Percentiles rank a stretch among this genome's conserved stretches.
phyloP scores from a whole-genome alignment of 163 green algal species.

The Volvox carteri region DNA sequence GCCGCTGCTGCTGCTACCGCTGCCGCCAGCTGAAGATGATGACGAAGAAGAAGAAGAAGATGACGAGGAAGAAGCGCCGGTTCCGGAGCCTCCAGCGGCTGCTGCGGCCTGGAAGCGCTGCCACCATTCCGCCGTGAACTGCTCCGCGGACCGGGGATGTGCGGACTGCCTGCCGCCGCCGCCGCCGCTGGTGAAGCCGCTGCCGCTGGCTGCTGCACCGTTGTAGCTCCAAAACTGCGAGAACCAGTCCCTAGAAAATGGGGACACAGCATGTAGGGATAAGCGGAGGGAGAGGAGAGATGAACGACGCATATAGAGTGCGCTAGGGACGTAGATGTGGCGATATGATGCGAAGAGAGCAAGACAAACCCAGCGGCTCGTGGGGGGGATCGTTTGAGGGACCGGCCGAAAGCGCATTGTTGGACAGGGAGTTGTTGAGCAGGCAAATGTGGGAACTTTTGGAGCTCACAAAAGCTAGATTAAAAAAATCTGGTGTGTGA shows the following conservation, averaged over 20 bases:
- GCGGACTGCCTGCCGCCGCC: background rate
- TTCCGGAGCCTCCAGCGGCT: background rate
- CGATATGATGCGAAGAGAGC: too few relatives aligned
- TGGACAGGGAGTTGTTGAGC: too few relatives aligned
- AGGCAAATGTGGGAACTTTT: too few relatives aligned
- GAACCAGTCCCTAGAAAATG: conserved; percentile 18
- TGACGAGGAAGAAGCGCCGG: background rate
- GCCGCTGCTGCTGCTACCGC: background rate
- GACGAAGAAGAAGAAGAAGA: conserved; percentile 9
- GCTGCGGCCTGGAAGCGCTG: conserved; percentile 41
- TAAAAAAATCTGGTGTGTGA: too few relatives aligned
- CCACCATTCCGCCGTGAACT: conserved; percentile 36
- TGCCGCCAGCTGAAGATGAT: background rate
- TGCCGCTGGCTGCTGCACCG: background rate
- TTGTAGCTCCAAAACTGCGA: conserved; percentile 14
- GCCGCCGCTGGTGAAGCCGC: background rate
- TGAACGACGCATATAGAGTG: too few relatives aligned
- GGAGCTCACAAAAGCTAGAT: too few relatives aligned
- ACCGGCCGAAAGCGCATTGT: too few relatives aligned
- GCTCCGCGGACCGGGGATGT: background rate
- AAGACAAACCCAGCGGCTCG: too few relatives aligned
- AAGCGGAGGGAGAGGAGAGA: too few relatives aligned
- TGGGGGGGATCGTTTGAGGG: too few relatives aligned
- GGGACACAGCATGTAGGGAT: background rate
- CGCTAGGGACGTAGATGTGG: too few relatives aligned